phyloP scores from a whole-genome alignment of 139 green algal species.

The Diplosphaera chodatii region DNA sequence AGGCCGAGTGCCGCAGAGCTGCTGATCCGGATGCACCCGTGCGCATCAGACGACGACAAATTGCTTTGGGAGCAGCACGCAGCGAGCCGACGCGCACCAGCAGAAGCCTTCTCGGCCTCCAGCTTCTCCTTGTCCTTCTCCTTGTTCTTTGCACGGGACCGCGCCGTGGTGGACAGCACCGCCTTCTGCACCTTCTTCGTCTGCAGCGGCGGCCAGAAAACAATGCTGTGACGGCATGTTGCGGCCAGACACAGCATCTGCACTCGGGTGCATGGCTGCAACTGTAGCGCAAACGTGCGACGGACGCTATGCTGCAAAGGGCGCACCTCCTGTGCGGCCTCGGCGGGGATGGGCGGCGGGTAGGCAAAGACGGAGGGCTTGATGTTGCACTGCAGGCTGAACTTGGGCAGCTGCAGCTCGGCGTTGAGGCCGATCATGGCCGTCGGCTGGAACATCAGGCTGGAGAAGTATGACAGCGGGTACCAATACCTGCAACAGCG shows the following conservation, averaged over 20 bases:
- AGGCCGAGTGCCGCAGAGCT: too few species aligned
- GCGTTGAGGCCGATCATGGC: constrained; percentile 87
- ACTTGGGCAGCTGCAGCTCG: constrained; percentile 70
- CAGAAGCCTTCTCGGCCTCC: background rate
- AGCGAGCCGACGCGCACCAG: background rate
- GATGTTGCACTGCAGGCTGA: constrained; percentile 53
- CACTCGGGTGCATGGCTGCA: too few species aligned
- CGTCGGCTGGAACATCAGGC: constrained; percentile 75
- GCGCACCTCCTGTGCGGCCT: constrained; percentile 5
- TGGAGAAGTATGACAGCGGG: constrained; percentile 88
- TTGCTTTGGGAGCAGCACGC: too few species aligned
- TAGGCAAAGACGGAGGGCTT: constrained; percentile 86
- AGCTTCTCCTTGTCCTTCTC: constrained; percentile 63
- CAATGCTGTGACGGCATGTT: too few species aligned
- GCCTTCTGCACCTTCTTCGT: constrained; percentile 80
- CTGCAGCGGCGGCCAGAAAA: too few species aligned
- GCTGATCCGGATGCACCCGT: too few species aligned
- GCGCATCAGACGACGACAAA: too few species aligned
- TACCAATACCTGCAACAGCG: constrained; percentile 93
- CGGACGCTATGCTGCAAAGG: too few species aligned
- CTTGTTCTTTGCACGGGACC: constrained; percentile 67
- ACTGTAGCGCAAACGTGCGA: too few species aligned
- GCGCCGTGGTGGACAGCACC: constrained; percentile 91
- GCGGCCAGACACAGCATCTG: too few species aligned
- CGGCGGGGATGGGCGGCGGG: constrained; percentile 57